A percentile compares a stretch with the other conserved stretches of the same genome.
Evolutionary conservation across 148 eudicot species (phyloP).

Genomic region (Talinum fruticosum): DNA sequence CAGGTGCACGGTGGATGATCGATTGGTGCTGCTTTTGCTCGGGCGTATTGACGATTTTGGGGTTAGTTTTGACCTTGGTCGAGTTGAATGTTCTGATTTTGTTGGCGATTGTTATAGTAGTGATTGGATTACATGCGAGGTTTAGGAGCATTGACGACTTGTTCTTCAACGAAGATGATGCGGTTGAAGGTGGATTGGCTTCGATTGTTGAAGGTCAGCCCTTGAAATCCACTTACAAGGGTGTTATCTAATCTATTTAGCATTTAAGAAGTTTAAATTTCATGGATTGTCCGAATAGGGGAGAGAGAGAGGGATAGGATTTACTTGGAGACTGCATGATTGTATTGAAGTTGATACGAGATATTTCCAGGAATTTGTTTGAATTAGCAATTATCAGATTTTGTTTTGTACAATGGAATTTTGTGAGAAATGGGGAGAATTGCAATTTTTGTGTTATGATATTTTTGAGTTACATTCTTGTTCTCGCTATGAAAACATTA

Average conservation of each 20-base stretch:
- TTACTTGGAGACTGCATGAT: neutral
- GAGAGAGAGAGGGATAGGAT: neutral
- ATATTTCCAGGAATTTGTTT: neutral
- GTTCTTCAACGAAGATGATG: slow-evolving; percentile 1
- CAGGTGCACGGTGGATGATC: neutral
- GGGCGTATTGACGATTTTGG: neutral
- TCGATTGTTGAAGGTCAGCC: slow-evolving; percentile 31
- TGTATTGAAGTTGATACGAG: neutral
- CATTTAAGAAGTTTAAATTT: neutral
- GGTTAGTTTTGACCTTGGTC: neutral
- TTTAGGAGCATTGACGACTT: neutral
- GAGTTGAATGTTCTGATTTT: neutral
- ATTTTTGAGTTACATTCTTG: too few relatives aligned
- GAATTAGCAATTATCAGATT: neutral
- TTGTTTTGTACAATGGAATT: neutral
- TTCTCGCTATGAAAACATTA: too few relatives aligned
- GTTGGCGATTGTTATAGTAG: neutral
- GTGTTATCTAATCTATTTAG: neutral
- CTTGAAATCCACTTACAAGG: slow-evolving; percentile 1
- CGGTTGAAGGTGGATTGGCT: neutral
- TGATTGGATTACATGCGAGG: neutral
- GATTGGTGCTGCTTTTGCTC: neutral
- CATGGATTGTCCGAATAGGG: neutral
- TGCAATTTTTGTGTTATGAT: too few relatives aligned
- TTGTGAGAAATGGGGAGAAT: neutral